Conservation (phyloP, 2,329 filamentous ascomycete genomes). For the Bipolaris cookei region DNA sequence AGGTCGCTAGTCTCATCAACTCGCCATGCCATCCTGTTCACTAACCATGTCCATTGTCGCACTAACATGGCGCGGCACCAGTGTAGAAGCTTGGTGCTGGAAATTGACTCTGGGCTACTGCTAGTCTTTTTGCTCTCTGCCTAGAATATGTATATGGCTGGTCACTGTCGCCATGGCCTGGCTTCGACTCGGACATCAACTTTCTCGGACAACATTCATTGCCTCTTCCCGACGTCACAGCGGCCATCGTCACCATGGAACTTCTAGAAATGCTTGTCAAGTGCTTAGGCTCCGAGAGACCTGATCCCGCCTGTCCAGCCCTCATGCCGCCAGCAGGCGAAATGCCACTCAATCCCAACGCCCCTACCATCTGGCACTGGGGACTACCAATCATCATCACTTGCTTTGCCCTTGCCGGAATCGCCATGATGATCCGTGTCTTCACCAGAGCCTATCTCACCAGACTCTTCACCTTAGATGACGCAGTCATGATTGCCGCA, state of each 20-base stretch:
- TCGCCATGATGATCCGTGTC: slow-evolving; percentile 5
- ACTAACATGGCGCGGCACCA: neutral
- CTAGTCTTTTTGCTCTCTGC: neutral
- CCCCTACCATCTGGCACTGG: slow-evolving; percentile 5
- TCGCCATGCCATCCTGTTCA: neutral
- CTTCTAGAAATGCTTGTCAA: neutral
- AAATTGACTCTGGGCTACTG: neutral
- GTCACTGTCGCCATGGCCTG: neutral
- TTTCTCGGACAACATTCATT: neutral
- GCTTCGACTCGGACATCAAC: neutral
- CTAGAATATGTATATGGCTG: neutral
- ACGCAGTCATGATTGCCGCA: slow-evolving; percentile 2
- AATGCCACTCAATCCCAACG: slow-evolving; percentile 16
- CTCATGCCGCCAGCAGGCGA: slow-evolving; percentile 14
- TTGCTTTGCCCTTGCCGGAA: neutral
- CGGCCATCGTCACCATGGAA: slow-evolving; percentile 2
- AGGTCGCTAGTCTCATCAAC: neutral
- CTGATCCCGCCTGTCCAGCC: slow-evolving; percentile 13
- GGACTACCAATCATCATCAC: neutral
- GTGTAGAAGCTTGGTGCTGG: neutral
- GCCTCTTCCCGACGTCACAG: neutral
- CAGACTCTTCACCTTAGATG: neutral
- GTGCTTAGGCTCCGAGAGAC: neutral
- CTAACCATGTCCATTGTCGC: neutral
- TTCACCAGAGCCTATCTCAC: slow-evolving; percentile 5